Conservation (phyloP, 768 basidiomycete species). For the Tricholoma bakamatsutake region DNA sequence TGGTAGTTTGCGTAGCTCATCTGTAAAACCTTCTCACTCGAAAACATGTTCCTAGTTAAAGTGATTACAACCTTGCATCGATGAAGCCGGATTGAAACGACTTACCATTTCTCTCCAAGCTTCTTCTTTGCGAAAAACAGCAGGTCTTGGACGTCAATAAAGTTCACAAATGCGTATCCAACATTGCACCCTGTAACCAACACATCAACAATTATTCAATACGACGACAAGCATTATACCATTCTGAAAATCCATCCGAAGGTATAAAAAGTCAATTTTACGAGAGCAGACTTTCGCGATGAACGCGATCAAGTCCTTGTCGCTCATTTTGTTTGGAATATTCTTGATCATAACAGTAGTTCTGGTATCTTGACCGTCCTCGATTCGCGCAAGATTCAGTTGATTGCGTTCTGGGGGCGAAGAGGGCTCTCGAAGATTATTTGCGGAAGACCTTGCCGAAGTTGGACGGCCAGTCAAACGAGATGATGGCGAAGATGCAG, state of each 20-base stretch:
- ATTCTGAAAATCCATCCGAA: slow-evolving; percentile 82
- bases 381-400: slow-evolving; percentile 66
- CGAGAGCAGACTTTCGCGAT: slow-evolving; percentile 71
- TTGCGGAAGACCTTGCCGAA: slow-evolving; percentile 1
- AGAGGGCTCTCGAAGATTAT: slow-evolving; percentile 5
- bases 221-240: slow-evolving; percentile 34
- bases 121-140: slow-evolving; percentile 67
- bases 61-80: slow-evolving; percentile 4
- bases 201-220: slow-evolving; percentile 2
- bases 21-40: slow-evolving; percentile 84
- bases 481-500: slow-evolving; percentile 17
- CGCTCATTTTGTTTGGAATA: slow-evolving; percentile 88
- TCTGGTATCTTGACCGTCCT: slow-evolving; percentile 70
- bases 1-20: slow-evolving; percentile 94
- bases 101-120: slow-evolving; percentile 77
- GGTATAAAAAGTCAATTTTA: slow-evolving; percentile 80
- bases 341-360: slow-evolving; percentile 91
- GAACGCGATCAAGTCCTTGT: slow-evolving; percentile 61
- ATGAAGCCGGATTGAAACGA: neutral
- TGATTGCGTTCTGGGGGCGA: slow-evolving; percentile 31
- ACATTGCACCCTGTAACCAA: slow-evolving; percentile 60
- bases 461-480: neutral
- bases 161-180: slow-evolving; percentile 87
- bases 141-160: slow-evolving; percentile 73
- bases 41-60: slow-evolving; percentile 76